Base-by-base conservation (phyloP, 495 filamentous ascomycete species). In the Penicillium parvum region DNA sequence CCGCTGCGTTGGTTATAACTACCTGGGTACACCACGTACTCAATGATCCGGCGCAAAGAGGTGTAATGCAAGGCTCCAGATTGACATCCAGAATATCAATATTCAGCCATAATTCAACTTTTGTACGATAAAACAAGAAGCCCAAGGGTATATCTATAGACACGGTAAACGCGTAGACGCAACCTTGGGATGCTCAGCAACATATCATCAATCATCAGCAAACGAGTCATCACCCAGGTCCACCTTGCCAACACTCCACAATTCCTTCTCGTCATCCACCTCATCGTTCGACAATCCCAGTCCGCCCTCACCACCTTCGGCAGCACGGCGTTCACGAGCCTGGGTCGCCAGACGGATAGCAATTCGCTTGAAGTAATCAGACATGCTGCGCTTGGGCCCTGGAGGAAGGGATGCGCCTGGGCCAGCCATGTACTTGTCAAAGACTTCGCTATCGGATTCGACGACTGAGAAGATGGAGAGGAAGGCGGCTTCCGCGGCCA, bases 291-390 rank as follows among this genome's bases (percentile, higher is more conserved):
- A 80, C 52, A 96, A 61, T 2, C 87, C 90, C 29, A 96, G 58
- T 8, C 90, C 88, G 10, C 90, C 90, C 40, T 83, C 76, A 5
- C 90, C 92, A 36, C 89, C 90, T 60, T 95, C 88, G 6, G 94
- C 94, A 53, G 94, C 87, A 56, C 75, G 85, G 53, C 90, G 75
- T 62, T 97, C 92, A 47, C 88, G 75, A 1, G 88, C 87, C 60
- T 96, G 92, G 39, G 66, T 77, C 2, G 82, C 90, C 14, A 97
- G 65, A 52, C 90, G 76, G 42, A 95, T 63, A 10, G 86, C 87
- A 30, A 97, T 83, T 11, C 94, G 76, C 74, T 95, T 96, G 69
- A 97, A 97, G 68, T 98, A 98, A 55, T 98, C 92, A 32, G 83
- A 78, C 87, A 97, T 96, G 60, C 86, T 90, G 42, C 92, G 71